Evolutionary conservation across 176 grass and related monocot species (phyloP).

Genomic region (Areca catechu): DNA sequence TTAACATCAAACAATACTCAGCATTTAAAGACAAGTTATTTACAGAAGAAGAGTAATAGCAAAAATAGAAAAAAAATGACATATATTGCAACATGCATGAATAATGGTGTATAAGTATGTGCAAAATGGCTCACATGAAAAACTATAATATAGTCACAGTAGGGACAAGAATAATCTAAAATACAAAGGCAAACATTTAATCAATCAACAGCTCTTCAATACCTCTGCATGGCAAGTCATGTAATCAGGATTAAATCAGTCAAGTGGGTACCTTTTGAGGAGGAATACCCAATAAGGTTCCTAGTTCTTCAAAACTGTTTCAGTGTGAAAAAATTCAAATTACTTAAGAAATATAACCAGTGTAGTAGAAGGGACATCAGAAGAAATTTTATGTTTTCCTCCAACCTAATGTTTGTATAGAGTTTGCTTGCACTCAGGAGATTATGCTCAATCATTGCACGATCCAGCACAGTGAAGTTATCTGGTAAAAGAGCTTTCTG

Average conservation of each 20-base stretch:
- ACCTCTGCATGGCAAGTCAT: too few species aligned
- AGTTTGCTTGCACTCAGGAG: conserved; percentile 93
- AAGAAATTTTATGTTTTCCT: background rate
- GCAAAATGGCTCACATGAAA: too few species aligned
- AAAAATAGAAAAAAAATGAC: too few species aligned
- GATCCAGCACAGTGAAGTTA: conserved; percentile 88
- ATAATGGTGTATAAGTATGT: too few species aligned
- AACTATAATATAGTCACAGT: too few species aligned
- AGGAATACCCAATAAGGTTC: conserved; percentile 87
- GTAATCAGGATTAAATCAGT: background rate
- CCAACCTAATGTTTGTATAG: conserved; percentile 97
- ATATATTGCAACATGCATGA: too few species aligned
- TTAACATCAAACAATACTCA: too few species aligned
- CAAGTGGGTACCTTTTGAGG: conserved; percentile 60
- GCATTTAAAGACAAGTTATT: too few species aligned
- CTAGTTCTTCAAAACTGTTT: conserved; percentile 87
- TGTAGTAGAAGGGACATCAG: background rate
- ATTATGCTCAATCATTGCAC: conserved; percentile 99
- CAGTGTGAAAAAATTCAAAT: conserved; percentile 22
- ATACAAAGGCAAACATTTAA: too few species aligned
- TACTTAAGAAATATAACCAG: conserved; percentile 2
- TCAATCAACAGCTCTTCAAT: too few species aligned
- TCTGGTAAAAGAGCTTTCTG: conserved; percentile 97
- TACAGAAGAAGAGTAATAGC: too few species aligned
- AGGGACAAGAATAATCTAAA: too few species aligned